Conservation (phyloP, 2,329 filamentous ascomycete species). For the Madurella fahalii region DNA sequence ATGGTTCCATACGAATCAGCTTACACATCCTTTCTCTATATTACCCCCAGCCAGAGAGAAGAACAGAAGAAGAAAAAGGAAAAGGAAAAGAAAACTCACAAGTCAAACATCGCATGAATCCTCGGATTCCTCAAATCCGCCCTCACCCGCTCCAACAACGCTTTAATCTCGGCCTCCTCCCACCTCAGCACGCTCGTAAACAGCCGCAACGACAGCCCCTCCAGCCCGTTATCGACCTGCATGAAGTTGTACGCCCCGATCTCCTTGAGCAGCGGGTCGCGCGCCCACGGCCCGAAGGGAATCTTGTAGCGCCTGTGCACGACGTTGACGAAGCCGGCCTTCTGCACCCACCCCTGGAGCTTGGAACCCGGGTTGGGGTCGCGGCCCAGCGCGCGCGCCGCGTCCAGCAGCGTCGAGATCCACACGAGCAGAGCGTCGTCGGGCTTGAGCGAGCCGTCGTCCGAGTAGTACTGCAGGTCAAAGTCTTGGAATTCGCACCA, state of each 20-base stretch:
- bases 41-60: background rate
- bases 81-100: slow-evolving; percentile 13
- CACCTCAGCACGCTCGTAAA: slow-evolving; percentile 29
- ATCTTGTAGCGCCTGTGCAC: slow-evolving; percentile 15
- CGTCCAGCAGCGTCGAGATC: slow-evolving; percentile 25
- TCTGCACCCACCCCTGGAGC: slow-evolving; percentile 30
- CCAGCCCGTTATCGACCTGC: slow-evolving; percentile 25
- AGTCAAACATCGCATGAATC: slow-evolving; percentile 25
- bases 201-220: slow-evolving; percentile 27
- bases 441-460: slow-evolving; percentile 28
- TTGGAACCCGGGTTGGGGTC: slow-evolving; percentile 26
- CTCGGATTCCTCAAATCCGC: slow-evolving; percentile 25
- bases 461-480: slow-evolving; percentile 29
- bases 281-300: slow-evolving; percentile 30
- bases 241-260: slow-evolving; percentile 22
- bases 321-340: slow-evolving; percentile 20
- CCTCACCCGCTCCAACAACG: slow-evolving; percentile 26
- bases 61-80: background rate
- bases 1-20: background rate
- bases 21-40: background rate
- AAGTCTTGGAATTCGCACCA: slow-evolving; percentile 34
- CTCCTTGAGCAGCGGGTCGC: slow-evolving; percentile 28
- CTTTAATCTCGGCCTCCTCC: slow-evolving; percentile 24
- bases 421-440: slow-evolving; percentile 14
- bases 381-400: slow-evolving; percentile 19